These are phyloP conservation scores for Casuarina equisetifolia DNA, from an alignment of 306 rosid genomes.

Conservation along the genomic window DNA sequence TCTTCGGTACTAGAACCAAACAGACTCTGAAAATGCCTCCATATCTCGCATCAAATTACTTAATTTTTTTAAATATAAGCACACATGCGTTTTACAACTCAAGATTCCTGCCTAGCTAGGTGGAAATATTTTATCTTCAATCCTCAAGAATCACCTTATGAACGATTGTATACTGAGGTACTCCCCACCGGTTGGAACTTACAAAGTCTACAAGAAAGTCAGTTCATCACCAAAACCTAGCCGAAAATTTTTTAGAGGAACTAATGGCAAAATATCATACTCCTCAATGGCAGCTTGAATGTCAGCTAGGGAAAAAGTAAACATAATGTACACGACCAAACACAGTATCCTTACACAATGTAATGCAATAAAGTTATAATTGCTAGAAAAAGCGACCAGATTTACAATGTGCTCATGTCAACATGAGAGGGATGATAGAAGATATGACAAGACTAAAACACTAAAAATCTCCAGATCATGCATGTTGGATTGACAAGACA, in stretches of 20 bases:
- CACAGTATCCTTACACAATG: slow-evolving; percentile 3
- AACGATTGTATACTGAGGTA: too few species aligned
- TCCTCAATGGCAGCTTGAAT: not conserved
- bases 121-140: not conserved
- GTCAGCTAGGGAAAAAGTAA: too few species aligned
- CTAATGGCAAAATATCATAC: not conserved
- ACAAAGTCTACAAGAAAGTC: not conserved
- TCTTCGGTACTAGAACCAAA: not conserved
- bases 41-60: not conserved
- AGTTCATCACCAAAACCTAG: not conserved
- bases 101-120: not conserved
- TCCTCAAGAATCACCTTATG: not conserved
- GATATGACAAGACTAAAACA: slow-evolving; percentile 20
- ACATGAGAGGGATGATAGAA: slow-evolving; percentile 27
- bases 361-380: slow-evolving; percentile 6
- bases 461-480: not conserved
- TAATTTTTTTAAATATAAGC: not conserved
- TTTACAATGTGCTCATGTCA: slow-evolving; percentile 29
- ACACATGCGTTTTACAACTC: not conserved
- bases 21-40: not conserved
- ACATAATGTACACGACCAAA: not conserved
- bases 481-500: slow-evolving; percentile 1
- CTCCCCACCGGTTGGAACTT: too few species aligned
- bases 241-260: not conserved
- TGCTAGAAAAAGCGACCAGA: slow-evolving; percentile 29